phyloP scores from a whole-genome alignment of 2,329 filamentous ascomycete species.

The Pseudogymnoascus sp. region DNA sequence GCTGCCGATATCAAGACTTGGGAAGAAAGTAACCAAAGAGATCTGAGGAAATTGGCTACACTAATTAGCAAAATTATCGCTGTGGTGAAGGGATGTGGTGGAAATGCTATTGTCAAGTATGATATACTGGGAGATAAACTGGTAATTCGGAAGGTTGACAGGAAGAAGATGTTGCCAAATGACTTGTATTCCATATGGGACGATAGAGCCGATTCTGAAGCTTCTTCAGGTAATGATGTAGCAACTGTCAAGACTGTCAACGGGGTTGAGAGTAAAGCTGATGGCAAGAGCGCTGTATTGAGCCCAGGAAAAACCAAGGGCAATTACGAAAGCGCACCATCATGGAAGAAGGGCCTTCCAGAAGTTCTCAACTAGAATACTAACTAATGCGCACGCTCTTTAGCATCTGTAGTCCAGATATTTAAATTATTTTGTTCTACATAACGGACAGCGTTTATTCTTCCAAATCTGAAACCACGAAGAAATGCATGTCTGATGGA shows the following conservation, averaged over 20 bases:
- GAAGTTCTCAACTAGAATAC: not conserved
- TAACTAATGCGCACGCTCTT: too few relatives aligned
- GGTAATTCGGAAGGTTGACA: constrained; percentile 21
- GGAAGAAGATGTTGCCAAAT: constrained; percentile 25
- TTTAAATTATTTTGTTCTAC: too few relatives aligned
- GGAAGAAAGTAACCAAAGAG: constrained; percentile 29
- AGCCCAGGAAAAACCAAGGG: not conserved
- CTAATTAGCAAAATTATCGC: constrained; percentile 29
- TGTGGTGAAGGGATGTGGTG: constrained; percentile 24
- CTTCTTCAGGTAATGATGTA: not conserved
- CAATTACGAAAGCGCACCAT: not conserved
- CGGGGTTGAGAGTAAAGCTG: not conserved
- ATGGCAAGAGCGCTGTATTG: not conserved
- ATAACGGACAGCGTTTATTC: too few relatives aligned
- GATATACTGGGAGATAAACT: constrained; percentile 22
- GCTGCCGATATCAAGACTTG: constrained; percentile 27
- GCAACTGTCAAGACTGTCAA: not conserved
- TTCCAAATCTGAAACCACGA: too few relatives aligned
- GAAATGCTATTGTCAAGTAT: constrained; percentile 24
- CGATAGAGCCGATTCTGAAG: not conserved
- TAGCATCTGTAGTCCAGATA: too few relatives aligned
- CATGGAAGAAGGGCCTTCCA: not conserved
- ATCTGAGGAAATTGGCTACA: constrained; percentile 28
- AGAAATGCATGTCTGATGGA: too few relatives aligned
- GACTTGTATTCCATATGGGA: constrained; percentile 28